Evolutionary conservation across 495 filamentous ascomycete species (phyloP), one percentile per base, ranked within the genome.

Genomic region (Emericellopsis terricola): DNA sequence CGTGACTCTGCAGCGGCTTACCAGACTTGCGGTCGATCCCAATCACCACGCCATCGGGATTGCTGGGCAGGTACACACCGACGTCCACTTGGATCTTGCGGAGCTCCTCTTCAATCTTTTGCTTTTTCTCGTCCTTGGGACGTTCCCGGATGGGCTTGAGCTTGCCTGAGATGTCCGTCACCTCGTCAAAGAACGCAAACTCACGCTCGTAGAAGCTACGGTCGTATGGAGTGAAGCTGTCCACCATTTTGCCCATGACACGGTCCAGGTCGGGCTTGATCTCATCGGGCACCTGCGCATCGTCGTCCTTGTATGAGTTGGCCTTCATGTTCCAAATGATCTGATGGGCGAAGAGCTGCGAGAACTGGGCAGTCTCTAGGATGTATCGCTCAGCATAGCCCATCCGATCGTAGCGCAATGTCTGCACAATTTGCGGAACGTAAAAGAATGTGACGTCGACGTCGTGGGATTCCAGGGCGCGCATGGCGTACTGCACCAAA

Each of bases 311-410:
- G 59, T 82, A 99, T 2, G 85, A 75, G 50, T 99, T 99, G 15
- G 91, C 91, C 49, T 92, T 94, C 78, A 99, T 99, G 50, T 96
- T 99, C 91, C 91, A 99, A 41, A 99, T 96, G 39, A 99, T 94
- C 40, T 99, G 91, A 53, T 99, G 91, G 5, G 91, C 85, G 51
- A 99, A 99, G 1, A 94, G 60, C 49, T 94, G 91, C 16, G 87
- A 94, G 46, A 89, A 81, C 43, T 87, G 86, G 1, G 82, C 86
- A 3, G 91, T 92, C 59, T 99, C 89, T 15, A 94, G 64, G 19
- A 96, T 96, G 43, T 94, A 96, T 39, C 89, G 69, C 49, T 96
- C 86, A 1, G 93, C 86, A 50, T 96, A 96, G 27, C 91, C 89
- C 29, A 99, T 58, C 16, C 71, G 73, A 61, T 99, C 91, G 44